Conservation (phyloP, 2,329 filamentous ascomycete genomes). For the Exophiala xenobiotica region DNA sequence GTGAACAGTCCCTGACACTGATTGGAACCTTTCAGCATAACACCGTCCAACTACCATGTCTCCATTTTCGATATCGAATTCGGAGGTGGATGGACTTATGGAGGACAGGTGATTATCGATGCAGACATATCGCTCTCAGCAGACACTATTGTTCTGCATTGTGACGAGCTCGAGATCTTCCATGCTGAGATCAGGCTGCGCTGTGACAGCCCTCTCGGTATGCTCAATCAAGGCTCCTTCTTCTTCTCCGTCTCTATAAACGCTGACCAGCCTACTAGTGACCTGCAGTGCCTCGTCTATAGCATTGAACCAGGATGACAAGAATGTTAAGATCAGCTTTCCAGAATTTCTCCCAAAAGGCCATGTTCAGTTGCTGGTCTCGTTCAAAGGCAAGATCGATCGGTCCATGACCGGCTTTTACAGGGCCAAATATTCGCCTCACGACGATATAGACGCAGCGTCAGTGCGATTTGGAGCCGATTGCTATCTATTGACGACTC, state of each 20-base stretch:
- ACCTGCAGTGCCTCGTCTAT: neutral
- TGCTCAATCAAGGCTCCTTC: neutral
- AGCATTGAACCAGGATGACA: neutral
- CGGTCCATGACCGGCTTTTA: slow-evolving; percentile 91
- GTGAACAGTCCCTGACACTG: too few species aligned
- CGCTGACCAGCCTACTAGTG: too few species aligned
- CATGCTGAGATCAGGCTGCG: neutral
- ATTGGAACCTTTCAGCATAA: neutral
- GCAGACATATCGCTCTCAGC: neutral
- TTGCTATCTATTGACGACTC: slow-evolving; percentile 81
- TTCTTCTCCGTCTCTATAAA: neutral
- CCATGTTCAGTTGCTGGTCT: slow-evolving; percentile 65
- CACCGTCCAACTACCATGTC: slow-evolving; percentile 5
- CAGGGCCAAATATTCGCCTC: slow-evolving; percentile 85
- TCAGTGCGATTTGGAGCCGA: slow-evolving; percentile 69
- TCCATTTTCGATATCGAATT: slow-evolving; percentile 8
- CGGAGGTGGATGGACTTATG: slow-evolving; percentile 5
- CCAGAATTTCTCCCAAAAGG: slow-evolving; percentile 48
- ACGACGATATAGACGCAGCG: slow-evolving; percentile 66
- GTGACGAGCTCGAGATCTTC: neutral
- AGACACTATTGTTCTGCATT: slow-evolving; percentile 1
- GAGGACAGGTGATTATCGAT: slow-evolving; percentile 3
- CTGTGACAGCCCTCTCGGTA: neutral
- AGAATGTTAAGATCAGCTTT: neutral
- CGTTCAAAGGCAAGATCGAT: slow-evolving; percentile 79